Conservation (phyloP, 139 green algal genomes). For the Coccomyxa sp. region DNA sequence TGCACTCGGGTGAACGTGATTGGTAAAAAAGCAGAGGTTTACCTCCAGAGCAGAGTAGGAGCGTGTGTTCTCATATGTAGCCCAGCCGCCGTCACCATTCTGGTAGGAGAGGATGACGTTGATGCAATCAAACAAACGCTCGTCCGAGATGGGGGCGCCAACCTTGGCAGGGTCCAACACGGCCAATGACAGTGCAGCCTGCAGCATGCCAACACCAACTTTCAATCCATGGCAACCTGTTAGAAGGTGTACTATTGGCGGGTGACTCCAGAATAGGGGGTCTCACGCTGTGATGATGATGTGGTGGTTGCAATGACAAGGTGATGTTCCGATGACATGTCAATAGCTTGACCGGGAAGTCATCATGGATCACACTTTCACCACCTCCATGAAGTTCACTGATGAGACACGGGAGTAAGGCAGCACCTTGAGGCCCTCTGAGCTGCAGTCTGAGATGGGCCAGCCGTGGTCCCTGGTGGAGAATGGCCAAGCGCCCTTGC, state of each 20-base stretch:
- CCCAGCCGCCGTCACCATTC: constrained; percentile 91
- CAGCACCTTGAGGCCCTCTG: constrained; percentile 67
- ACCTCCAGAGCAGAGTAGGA: constrained; percentile 65
- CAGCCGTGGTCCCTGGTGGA: constrained; percentile 93
- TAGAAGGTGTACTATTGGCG: background rate
- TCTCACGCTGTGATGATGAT: too few relatives aligned
- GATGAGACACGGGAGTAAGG: background rate
- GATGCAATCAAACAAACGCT: constrained; percentile 77
- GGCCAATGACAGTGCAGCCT: constrained; percentile 74
- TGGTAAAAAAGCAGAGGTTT: too few relatives aligned
- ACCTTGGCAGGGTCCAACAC: constrained; percentile 34
- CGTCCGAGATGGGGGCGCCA: constrained; percentile 51
- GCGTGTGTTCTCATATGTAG: constrained; percentile 97
- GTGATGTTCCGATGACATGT: too few relatives aligned
- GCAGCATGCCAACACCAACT: constrained; percentile 25
- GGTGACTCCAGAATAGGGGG: background rate
- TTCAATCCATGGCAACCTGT: background rate
- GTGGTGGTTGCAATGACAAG: too few relatives aligned
- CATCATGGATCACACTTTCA: too few relatives aligned
- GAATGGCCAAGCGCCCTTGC: constrained; percentile 97
- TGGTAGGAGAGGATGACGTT: constrained; percentile 80
- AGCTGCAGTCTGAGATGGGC: constrained; percentile 95
- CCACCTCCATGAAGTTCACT: background rate
- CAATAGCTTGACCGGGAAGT: too few relatives aligned
- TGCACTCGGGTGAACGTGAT: background rate